Evolutionary conservation across 2,329 filamentous ascomycete genomes (phyloP).

Genomic region (Claviceps citrina): DNA sequence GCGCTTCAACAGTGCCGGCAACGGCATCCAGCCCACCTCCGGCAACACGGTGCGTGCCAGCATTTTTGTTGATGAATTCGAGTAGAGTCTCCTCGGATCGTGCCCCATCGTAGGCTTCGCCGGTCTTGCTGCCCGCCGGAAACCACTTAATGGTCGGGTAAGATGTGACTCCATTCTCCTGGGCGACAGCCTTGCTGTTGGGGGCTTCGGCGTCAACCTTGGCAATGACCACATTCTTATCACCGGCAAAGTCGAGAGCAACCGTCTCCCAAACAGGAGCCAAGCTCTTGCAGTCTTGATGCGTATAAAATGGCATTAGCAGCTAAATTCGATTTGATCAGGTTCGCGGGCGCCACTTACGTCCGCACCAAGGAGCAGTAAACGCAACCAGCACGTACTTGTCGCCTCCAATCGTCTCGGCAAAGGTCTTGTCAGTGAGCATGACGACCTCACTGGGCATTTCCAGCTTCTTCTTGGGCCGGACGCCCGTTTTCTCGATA

Average conservation of each 20-base stretch:
- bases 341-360: slow-evolving; percentile 43
- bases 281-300: slow-evolving; percentile 83
- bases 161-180: slow-evolving; percentile 61
- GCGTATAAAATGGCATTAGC: neutral
- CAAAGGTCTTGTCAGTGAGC: slow-evolving; percentile 68
- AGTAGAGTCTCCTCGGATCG: slow-evolving; percentile 66
- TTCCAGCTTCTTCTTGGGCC: slow-evolving; percentile 60
- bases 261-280: slow-evolving; percentile 82
- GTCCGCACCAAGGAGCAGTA: slow-evolving; percentile 95
- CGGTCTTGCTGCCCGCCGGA: slow-evolving; percentile 62
- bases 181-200: slow-evolving; percentile 63
- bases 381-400: slow-evolving; percentile 91
- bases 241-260: slow-evolving; percentile 64
- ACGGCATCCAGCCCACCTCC: slow-evolving; percentile 66
- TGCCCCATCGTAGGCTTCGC: slow-evolving; percentile 56
- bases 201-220: slow-evolving; percentile 90
- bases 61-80: slow-evolving; percentile 72
- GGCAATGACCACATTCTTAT: slow-evolving; percentile 68
- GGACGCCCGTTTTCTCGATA: slow-evolving; percentile 71
- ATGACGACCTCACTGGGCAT: slow-evolving; percentile 61
- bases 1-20: slow-evolving; percentile 66
- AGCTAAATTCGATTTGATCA: neutral
- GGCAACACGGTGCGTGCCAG: slow-evolving; percentile 67
- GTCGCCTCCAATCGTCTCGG: slow-evolving; percentile 61
- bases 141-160: slow-evolving; percentile 99